Evolutionary conservation across 805 yeast genomes (phyloP), one percentile per base, ranked within the genome.

Genomic region (Lipomyces yamadae): DNA sequence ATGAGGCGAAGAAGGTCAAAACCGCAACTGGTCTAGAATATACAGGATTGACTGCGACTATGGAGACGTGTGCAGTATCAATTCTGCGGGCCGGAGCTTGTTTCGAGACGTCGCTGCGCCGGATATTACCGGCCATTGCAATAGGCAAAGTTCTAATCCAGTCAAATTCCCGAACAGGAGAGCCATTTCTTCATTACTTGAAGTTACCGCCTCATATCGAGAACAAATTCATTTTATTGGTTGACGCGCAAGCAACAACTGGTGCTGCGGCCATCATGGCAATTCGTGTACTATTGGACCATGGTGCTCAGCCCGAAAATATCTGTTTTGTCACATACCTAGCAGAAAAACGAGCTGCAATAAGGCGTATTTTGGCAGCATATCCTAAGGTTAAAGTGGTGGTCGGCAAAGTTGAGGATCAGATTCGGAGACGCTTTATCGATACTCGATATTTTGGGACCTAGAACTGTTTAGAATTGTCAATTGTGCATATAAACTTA

Each of bases 191-290:
- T 67, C 97, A 93, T 76, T 86, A 88, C n/a, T 89, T 89, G 70
- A 84, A 86, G 32, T 78, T 94, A 50, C 97, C 98, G 0, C 75
- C 77, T 0, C 53, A 65, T 56, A 69, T 78, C 18, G 69, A 68
- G 48, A 48, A 32, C 24, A 58, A 33, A 70, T 59, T 37, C 68
- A 86, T 91, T 0, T 78, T 94, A 7, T 78, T 94, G 59, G 85
- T 91, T 74, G 98, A 94, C 75, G 91, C 97, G 0, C 97, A 94
- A 76, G 82, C 92, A 59, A 88, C 91, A 39, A 88, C 96, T 37
- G 99, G 98, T 1, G 96, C 97, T 0, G 97, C 97, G 0, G 88
- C 93, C 1, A 89, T 92, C 55, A 95, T 94, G 98, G 97, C 98
- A 0, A 85, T 91, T 56, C 95, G 92, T 73, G 92, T 94, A 2